A percentile compares a stretch with the other conserved stretches of the same genome.
These are phyloP conservation scores for Ormosia semicastrata DNA, from an alignment of 306 rosid genomes.

Conservation along the genomic window DNA sequence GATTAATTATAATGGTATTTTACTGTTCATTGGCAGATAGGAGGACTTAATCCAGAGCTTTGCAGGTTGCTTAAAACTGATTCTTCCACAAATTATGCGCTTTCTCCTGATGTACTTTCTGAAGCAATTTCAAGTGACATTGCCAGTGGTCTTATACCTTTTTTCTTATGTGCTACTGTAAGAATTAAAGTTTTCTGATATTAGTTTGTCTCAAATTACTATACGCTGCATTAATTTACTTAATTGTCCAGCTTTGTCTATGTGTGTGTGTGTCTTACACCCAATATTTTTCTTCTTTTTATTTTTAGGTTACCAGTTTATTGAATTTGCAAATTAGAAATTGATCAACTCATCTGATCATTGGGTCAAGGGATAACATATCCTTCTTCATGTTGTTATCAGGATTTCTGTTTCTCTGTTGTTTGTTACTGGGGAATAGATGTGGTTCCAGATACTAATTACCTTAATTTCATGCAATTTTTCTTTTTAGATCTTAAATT, in stretches of 20 bases:
- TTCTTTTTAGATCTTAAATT: background rate
- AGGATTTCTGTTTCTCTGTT: background rate
- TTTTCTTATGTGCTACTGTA: slow-evolving; percentile 94
- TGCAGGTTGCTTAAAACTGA: slow-evolving; percentile 74
- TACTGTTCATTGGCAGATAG: slow-evolving; percentile 59
- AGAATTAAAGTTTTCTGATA: slow-evolving; percentile 30
- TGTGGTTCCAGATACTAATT: background rate
- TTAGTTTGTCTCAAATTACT: slow-evolving; percentile 7
- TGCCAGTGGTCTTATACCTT: slow-evolving; percentile 67
- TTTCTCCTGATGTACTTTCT: slow-evolving; percentile 63
- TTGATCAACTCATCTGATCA: background rate
- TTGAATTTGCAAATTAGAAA: background rate
- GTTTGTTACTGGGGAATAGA: slow-evolving; percentile 4
- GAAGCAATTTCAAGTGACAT: slow-evolving; percentile 71
- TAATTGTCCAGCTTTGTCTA: background rate
- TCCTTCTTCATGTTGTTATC: background rate
- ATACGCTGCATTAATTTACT: slow-evolving; percentile 3
- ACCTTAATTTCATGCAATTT: background rate
- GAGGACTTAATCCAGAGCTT: slow-evolving; percentile 76
- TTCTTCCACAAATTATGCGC: slow-evolving; percentile 69
- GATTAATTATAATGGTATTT: slow-evolving; percentile 15
- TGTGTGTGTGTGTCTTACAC: background rate
- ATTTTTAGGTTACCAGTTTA: background rate
- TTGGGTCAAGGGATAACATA: background rate
- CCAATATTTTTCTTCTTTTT: background rate